These are phyloP conservation scores for Parmelia sp. DNA, from an alignment of 495 filamentous ascomycete species.

Conservation along the genomic window DNA sequence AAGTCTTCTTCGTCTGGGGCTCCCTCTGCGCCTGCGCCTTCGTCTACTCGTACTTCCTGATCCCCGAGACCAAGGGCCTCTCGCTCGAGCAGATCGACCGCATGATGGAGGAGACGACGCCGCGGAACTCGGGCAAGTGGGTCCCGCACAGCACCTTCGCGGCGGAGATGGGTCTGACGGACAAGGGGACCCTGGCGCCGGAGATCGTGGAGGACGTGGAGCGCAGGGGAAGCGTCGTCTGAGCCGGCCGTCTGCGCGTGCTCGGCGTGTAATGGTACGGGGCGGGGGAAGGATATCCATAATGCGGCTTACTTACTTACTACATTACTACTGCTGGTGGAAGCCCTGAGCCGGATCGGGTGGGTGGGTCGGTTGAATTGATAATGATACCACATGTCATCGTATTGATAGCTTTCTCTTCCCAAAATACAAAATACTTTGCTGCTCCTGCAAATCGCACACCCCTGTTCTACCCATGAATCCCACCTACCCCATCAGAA, in stretches of 20 bases:
- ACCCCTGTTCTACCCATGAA: too few species aligned
- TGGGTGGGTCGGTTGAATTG: too few species aligned
- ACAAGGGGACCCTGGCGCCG: conserved; percentile 35
- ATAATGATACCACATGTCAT: too few species aligned
- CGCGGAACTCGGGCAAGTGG: conserved; percentile 66
- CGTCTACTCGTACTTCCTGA: conserved; percentile 65
- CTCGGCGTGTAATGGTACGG: too few species aligned
- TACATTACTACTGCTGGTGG: too few species aligned
- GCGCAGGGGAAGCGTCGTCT: conserved; percentile 26
- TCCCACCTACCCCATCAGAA: too few species aligned
- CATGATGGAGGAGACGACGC: conserved; percentile 75
- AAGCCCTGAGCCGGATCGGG: too few species aligned
- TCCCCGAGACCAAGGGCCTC: conserved; percentile 76
- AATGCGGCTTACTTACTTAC: background rate
- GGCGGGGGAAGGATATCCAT: too few species aligned
- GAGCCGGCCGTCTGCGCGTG: too few species aligned
- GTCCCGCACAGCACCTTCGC: conserved; percentile 64
- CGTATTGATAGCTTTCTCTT: too few species aligned
- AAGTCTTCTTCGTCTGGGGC: conserved; percentile 78
- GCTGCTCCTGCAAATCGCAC: too few species aligned
- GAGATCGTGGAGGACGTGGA: conserved; percentile 32
- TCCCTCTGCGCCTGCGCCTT: conserved; percentile 56
- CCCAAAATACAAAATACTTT: too few species aligned
- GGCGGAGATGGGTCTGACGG: conserved; percentile 49
- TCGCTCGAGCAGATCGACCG: conserved; percentile 80